Conservation (phyloP, 2,329 filamentous ascomycete genomes). For the Penicillium sp. region DNA sequence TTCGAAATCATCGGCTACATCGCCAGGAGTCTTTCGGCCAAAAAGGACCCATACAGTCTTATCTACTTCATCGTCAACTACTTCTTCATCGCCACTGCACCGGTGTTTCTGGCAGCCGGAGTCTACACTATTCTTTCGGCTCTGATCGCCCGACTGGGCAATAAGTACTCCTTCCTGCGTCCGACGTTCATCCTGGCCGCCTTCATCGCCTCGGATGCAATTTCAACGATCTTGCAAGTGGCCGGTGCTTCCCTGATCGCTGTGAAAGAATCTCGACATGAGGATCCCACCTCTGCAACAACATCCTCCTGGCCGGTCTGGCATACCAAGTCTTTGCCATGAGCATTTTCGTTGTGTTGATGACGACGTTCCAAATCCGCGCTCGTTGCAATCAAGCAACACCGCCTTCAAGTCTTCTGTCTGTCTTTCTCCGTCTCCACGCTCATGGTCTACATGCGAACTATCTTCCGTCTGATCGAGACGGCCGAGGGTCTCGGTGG, state of each 20-base stretch:
- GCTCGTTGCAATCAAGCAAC: constrained; percentile 8
- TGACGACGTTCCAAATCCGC: constrained; percentile 7
- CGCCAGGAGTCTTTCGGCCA: constrained; percentile 14
- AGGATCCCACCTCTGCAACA: constrained; percentile 12
- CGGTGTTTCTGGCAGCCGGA: constrained; percentile 16
- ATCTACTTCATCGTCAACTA: constrained; percentile 21
- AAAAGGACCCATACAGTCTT: constrained; percentile 15
- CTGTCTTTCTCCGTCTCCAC: constrained; percentile 15
- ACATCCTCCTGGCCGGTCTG: constrained; percentile 10
- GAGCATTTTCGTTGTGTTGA: constrained; percentile 13
- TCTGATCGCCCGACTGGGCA: constrained; percentile 14
- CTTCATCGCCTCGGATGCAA: constrained; percentile 20
- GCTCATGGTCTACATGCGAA: constrained; percentile 18
- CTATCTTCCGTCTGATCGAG: constrained; percentile 18
- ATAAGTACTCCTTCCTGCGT: constrained; percentile 11
- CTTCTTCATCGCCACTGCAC: constrained; percentile 20
- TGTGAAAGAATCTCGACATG: constrained; percentile 8
- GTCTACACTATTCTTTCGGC: constrained; percentile 19
- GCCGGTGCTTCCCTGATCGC: constrained; percentile 14
- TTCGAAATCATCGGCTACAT: constrained; percentile 21
- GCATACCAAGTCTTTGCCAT: constrained; percentile 15
- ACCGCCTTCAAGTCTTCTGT: constrained; percentile 5
- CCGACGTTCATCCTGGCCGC: constrained; percentile 14
- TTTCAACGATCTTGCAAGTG: constrained; percentile 21
- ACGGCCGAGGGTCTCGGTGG: constrained; percentile 14